Base-by-base conservation (phyloP, 2,329 filamentous ascomycete species). In the Arthrobotrys iridis region DNA sequence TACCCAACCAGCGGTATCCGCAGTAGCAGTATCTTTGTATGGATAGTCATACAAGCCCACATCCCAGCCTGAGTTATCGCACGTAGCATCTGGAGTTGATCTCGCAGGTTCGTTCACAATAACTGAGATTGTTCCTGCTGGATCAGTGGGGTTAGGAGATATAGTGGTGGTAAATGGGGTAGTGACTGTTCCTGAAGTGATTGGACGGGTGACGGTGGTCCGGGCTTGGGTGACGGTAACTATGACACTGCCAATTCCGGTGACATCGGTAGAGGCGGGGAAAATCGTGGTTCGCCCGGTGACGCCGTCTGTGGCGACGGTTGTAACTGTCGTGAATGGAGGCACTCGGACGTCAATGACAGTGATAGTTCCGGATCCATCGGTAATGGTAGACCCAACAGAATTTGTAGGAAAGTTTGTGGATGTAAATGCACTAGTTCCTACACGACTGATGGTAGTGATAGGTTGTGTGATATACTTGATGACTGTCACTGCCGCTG, bases 11-110 rank as follows among this genome's bases (percentile, higher is more conserved):
- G 30, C 30, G 5, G 18, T n/a, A 10, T 20, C 20, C 4, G 30
- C 50, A 22, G 28, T 18, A 3, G 26, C 26, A n/a, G 26, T 58
- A 26, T 20, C 20, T 11, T 3, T 5, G 33, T 33, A 58, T 2
- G 50, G 50, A n/a, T 55, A 33, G n/a, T 55, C n/a, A 24, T 62
- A 62, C 10, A 62, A 33, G 15, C 22, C 58, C 11, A 62, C 37
- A 30, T 28, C 22, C 58, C 43, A 15, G 3, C 58, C 58, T 18
- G 41, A 22, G 35, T 62, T 62, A 4, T 30, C 20, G 24, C 58
- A 62, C 15, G 18, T 45, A 22, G 13, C 13, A 24, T 62, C 58
- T 3, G 58, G 52, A 37, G 52, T 40, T 13, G 41, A 11, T 2
- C 26, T 8, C 11, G 40, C 11, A 1, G 26, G 11, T 22, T 33